phyloP scores from a whole-genome alignment of 2,329 filamentous ascomycete species.

The Fusarium sp. region DNA sequence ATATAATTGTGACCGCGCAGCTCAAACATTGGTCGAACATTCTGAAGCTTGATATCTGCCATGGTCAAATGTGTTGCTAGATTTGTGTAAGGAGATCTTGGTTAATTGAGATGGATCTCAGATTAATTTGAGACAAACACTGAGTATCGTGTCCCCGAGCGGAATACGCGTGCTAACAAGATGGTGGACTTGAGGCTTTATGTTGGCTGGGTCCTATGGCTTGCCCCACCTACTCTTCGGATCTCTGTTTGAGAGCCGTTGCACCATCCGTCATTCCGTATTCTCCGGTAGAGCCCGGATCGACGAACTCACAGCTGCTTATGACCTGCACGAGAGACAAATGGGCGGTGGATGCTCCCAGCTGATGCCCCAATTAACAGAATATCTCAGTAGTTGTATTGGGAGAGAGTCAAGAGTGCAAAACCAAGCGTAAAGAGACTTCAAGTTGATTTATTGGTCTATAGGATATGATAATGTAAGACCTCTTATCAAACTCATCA shows the following conservation, averaged over 20 bases:
- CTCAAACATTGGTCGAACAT: neutral
- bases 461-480: neutral
- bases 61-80: neutral
- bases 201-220: neutral
- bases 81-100: neutral
- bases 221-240: neutral
- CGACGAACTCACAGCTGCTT: neutral
- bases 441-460: neutral
- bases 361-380: neutral
- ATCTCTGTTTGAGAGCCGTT: neutral
- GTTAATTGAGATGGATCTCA: neutral
- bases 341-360: neutral
- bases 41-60: neutral
- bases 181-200: neutral
- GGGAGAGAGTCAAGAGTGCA: neutral
- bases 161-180: neutral
- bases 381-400: neutral
- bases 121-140: neutral
- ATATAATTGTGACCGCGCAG: neutral
- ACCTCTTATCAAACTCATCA: neutral
- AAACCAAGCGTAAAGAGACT: neutral
- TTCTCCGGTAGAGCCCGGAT: neutral
- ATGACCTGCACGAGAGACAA: neutral
- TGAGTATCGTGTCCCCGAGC: neutral
- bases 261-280: neutral